Percentiles rank a stretch among this genome's conserved stretches.
These are phyloP conservation scores for Pterocarpus macrocarpus DNA, from an alignment of 306 rosid species.

Conservation along the genomic window DNA sequence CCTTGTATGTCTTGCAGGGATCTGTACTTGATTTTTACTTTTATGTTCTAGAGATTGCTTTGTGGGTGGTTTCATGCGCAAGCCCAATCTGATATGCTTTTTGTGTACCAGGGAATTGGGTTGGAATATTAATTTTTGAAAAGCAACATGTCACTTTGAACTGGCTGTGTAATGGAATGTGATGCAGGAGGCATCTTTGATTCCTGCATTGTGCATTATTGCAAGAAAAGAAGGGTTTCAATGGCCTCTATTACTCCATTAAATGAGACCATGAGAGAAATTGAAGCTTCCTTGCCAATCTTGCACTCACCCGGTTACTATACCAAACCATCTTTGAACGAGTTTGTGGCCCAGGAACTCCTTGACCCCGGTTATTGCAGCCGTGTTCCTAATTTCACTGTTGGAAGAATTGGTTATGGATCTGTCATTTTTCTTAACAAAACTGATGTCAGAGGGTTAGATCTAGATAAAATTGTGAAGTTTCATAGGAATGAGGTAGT, in stretches of 20 bases:
- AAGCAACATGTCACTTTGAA: conserved; percentile 35
- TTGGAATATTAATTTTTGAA: conserved; percentile 36
- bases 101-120: neutral
- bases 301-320: conserved; percentile 66
- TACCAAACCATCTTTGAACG: conserved; percentile 68
- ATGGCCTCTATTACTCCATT: conserved; percentile 30
- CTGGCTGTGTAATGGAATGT: conserved; percentile 52
- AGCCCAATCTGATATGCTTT: conserved; percentile 23
- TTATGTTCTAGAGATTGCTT: conserved; percentile 23
- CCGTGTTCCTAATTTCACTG: conserved; percentile 71
- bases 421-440: conserved; percentile 69
- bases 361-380: conserved; percentile 76
- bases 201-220: conserved; percentile 40
- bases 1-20: neutral
- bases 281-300: conserved; percentile 60
- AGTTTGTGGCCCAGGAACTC: conserved; percentile 58
- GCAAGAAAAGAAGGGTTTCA: conserved; percentile 66
- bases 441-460: conserved; percentile 78
- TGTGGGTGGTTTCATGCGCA: neutral
- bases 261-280: conserved; percentile 46
- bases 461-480: conserved; percentile 67
- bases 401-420: conserved; percentile 87
- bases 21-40: conserved; percentile 1
- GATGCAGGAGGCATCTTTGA: conserved; percentile 51
- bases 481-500: conserved; percentile 77